Evolutionary conservation across 1,139 yeast genomes (phyloP), one percentile per base, ranked within the genome.

Genomic region (Candida buenavistaensis): DNA sequence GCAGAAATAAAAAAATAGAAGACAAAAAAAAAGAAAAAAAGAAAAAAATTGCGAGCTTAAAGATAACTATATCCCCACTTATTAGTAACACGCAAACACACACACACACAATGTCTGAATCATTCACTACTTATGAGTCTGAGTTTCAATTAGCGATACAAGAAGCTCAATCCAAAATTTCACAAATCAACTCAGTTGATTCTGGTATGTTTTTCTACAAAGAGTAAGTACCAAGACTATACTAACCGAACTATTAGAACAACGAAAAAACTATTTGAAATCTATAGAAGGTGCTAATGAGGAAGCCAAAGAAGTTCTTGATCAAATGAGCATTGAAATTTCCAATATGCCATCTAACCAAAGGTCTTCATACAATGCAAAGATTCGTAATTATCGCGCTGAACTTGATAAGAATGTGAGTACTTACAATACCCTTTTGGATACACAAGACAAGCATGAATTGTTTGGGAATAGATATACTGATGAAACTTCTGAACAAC

Each of bases 291-390:
- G 76, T 28, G 77, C 86, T 19, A 70, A 82, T 15, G 95, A 85
- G 49, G 95, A 87, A 53, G 84, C 88, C 22, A 72, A 80, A 37
- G 95, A 87, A 54, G 72, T 85, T 49, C 65, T 85, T 31, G 95
- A 86, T 52, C 94, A 88, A 48, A 79, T 88, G 80, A 73, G 77
- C 23, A 69, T 87, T 26, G 96, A 87, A 53, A 84, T 87, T 1
- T 92, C 84, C 54, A 83, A 82, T 50, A 72, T 88, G 35, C 88
- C 95, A 5, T 79, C 89, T 2, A 75, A 74, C 31, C 74, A 79
- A 45, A 67, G 96, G 39, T 74, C 89, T 1, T 62, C 77, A 9
- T 82, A 74, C 51, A 88, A 88, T 51, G 68, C 87, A 32, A 81
- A 80, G 47, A 69, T 87, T 28, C 78, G 96, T 39, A 80, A 79